These are phyloP conservation scores for Cladosporium sp. DNA, from an alignment of 2,329 filamentous ascomycete genomes.

Conservation along the genomic window DNA sequence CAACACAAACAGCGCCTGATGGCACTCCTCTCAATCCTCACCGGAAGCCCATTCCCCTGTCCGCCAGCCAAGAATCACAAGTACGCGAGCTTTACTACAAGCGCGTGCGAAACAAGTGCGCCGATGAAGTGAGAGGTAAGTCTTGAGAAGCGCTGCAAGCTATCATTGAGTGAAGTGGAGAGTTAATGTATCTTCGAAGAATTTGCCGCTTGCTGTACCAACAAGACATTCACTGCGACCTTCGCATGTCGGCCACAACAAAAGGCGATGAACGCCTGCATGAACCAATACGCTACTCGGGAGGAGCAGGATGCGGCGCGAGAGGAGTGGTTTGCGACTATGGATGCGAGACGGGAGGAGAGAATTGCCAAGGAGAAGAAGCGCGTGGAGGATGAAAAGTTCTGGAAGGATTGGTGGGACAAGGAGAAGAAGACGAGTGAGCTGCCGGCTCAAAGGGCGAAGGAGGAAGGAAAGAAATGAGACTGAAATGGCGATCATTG, in stretches of 20 bases:
- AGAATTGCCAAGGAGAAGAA: slow-evolving; percentile 53
- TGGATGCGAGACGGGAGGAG: slow-evolving; percentile 65
- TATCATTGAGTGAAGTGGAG: background rate
- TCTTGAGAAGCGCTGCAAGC: background rate
- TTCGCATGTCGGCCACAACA: slow-evolving; percentile 80
- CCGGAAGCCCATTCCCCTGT: slow-evolving; percentile 78
- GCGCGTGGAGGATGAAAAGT: slow-evolving; percentile 40
- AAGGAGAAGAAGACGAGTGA: slow-evolving; percentile 29
- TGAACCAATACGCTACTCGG: slow-evolving; percentile 80
- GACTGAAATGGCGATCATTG: background rate
- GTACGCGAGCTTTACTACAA: slow-evolving; percentile 78
- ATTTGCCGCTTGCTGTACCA: slow-evolving; percentile 85
- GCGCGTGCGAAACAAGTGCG: slow-evolving; percentile 71
- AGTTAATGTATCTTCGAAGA: slow-evolving; percentile 47
- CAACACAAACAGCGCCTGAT: slow-evolving; percentile 17
- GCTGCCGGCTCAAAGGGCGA: background rate
- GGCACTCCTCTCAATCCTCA: slow-evolving; percentile 22
- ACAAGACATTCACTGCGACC: slow-evolving; percentile 80
- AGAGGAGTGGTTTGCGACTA: slow-evolving; percentile 85
- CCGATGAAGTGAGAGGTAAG: slow-evolving; percentile 49
- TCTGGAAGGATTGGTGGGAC: slow-evolving; percentile 51
- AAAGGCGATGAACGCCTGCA: slow-evolving; percentile 88
- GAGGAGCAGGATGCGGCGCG: slow-evolving; percentile 82
- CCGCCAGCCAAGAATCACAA: slow-evolving; percentile 74
- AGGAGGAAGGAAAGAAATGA: slow-evolving; percentile 10